Percentiles rank a stretch among this genome's conserved stretches.
Evolutionary conservation across 495 filamentous ascomycete genomes (phyloP).

Genomic region (Polyplosphaeria fusca): DNA sequence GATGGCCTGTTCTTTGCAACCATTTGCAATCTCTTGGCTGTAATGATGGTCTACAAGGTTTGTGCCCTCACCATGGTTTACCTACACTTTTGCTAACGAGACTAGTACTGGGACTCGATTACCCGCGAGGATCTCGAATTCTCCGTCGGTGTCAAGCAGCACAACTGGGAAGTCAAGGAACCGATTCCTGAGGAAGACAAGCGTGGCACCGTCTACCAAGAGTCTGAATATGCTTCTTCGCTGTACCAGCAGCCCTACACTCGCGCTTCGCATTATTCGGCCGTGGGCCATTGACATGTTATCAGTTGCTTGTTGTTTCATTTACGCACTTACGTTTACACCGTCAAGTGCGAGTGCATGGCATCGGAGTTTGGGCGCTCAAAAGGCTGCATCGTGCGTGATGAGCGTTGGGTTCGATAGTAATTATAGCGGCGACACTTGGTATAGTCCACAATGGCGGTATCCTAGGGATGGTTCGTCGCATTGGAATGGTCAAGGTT

Average conservation of each 20-base stretch:
- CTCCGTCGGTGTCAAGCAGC: constrained; percentile 87
- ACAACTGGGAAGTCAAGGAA: constrained; percentile 99
- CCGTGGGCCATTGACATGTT: constrained; percentile 16
- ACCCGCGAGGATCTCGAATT: constrained; percentile 98
- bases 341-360: no score
- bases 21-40: constrained; percentile 85
- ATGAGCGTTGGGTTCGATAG: no score
- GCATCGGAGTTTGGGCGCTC: no score
- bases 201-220: constrained; percentile 71
- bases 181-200: constrained; percentile 84
- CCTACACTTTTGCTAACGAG: constrained; percentile 24
- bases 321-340: no score
- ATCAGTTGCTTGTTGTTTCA: no score
- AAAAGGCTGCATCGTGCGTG: no score
- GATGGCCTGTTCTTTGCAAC: constrained; percentile 95
- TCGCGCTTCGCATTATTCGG: constrained; percentile 33
- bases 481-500: no score
- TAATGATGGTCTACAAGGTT: constrained; percentile 99
- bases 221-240: constrained; percentile 63
- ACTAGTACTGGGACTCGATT: constrained; percentile 97
- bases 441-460: no score
- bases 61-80: constrained; percentile 25
- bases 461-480: no score
- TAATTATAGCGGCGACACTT: no score
- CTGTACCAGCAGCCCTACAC: constrained; percentile 51